phyloP scores from a whole-genome alignment of 2,329 filamentous ascomycete species.

The Diaporthe helianthi region DNA sequence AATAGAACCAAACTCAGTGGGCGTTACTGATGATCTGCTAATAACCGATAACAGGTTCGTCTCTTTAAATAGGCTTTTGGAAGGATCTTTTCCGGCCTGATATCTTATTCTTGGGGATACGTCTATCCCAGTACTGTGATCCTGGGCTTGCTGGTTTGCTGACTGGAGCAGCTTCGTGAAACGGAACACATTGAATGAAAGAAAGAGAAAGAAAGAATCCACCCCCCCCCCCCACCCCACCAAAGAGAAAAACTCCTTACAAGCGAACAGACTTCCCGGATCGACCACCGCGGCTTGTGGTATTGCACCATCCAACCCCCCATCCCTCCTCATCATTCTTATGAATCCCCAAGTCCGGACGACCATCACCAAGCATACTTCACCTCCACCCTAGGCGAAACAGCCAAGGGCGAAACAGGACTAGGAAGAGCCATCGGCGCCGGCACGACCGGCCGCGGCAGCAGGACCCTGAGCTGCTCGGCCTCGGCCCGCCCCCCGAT shows the following conservation, averaged over 20 bases:
- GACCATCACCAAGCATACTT: background rate
- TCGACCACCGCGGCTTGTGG: background rate
- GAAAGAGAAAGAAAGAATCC: background rate
- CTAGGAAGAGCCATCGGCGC: background rate
- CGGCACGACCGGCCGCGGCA: constrained; percentile 5
- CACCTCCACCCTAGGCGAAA: background rate
- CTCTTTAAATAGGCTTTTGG: constrained; percentile 1
- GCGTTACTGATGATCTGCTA: background rate
- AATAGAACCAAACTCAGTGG: background rate
- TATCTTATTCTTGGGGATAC: background rate
- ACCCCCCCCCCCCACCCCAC: no score
- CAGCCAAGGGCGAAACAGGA: constrained; percentile 4
- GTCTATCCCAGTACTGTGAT: constrained; percentile 14
- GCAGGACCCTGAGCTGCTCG: background rate
- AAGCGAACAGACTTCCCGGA: background rate
- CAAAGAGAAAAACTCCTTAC: background rate
- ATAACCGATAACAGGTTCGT: background rate
- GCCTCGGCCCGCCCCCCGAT: background rate
- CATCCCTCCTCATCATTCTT: background rate
- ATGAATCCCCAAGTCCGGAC: no score
- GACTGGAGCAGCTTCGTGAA: background rate
- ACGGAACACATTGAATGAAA: background rate
- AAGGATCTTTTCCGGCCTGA: background rate
- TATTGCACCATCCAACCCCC: background rate
- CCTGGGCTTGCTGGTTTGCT: background rate